phyloP scores from a whole-genome alignment of 2,329 filamentous ascomycete species.

The Pseudogymnoascus destructans region DNA sequence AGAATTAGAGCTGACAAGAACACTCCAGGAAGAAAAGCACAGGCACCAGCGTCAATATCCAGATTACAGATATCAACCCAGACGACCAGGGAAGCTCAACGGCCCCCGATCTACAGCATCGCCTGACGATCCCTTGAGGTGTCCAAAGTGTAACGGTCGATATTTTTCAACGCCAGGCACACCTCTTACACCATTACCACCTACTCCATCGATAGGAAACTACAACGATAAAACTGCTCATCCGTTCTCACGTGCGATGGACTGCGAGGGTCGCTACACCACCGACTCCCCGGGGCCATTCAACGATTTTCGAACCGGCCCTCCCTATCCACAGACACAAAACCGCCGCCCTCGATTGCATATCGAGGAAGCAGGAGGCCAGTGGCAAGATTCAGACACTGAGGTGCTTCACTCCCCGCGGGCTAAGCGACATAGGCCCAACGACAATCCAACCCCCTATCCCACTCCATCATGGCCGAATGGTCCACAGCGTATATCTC shows the following conservation, averaged over 20 bases:
- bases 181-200: slow-evolving; percentile 21
- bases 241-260: slow-evolving; percentile 34
- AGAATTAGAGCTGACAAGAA: background rate
- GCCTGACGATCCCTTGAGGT: slow-evolving; percentile 41
- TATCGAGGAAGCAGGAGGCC: background rate
- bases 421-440: slow-evolving; percentile 15
- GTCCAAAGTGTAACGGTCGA: slow-evolving; percentile 55
- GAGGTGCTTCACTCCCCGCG: background rate
- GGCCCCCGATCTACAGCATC: slow-evolving; percentile 23
- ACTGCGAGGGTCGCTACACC: slow-evolving; percentile 50
- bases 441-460: slow-evolving; percentile 29
- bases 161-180: slow-evolving; percentile 26
- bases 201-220: slow-evolving; percentile 16
- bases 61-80: slow-evolving; percentile 83
- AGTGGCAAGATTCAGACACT: background rate
- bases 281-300: slow-evolving; percentile 30
- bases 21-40: slow-evolving; percentile 63
- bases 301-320: background rate
- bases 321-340: background rate
- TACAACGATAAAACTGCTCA: background rate
- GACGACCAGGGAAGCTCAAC: slow-evolving; percentile 23
- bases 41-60: slow-evolving; percentile 84
- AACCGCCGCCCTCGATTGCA: background rate
- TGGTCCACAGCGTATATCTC: background rate
- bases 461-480: slow-evolving; percentile 15